Percentiles rank a stretch among this genome's conserved stretches.
These are phyloP conservation scores for Candida xiaguanensis DNA, from an alignment of 805 yeast genomes.

Conservation along the genomic window DNA sequence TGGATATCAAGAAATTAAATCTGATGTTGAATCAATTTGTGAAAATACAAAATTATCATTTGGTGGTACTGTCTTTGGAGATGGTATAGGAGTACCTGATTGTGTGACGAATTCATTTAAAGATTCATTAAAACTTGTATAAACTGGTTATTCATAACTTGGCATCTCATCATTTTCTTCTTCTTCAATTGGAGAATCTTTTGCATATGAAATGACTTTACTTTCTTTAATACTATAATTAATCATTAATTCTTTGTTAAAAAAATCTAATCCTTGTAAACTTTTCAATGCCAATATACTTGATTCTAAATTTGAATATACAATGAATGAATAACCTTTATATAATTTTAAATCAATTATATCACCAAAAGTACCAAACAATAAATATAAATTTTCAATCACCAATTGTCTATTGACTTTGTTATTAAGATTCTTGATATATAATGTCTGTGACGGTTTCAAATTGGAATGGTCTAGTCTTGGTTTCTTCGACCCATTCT, in stretches of 20 bases:
- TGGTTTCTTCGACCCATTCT: conserved; percentile 6
- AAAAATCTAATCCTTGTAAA: conserved; percentile 45
- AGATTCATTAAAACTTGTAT: conserved; percentile 40
- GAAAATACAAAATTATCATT: conserved; percentile 39
- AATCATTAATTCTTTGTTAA: conserved; percentile 49
- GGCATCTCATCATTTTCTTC: conserved; percentile 8
- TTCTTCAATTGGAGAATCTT: neutral
- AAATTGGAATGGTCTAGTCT: conserved; percentile 9
- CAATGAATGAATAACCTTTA: conserved; percentile 65
- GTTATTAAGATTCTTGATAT: conserved; percentile 58
- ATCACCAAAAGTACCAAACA: conserved; percentile 65
- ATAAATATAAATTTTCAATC: conserved; percentile 51
- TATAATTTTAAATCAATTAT: conserved; percentile 47
- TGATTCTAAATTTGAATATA: conserved; percentile 44
- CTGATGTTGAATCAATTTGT: conserved; percentile 19
- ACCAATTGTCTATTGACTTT: conserved; percentile 43
- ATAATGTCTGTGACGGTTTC: conserved; percentile 44
- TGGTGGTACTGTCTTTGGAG: conserved; percentile 77
- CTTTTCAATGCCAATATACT: conserved; percentile 50
- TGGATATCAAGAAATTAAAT: conserved; percentile 53
- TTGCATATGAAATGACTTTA: conserved; percentile 14
- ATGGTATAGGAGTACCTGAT: conserved; percentile 88
- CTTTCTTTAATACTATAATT: conserved; percentile 33
- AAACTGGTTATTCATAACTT: conserved; percentile 6
- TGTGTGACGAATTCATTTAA: conserved; percentile 63